These are phyloP conservation scores for Pulicaria dysenterica DNA, from an alignment of 129 eudicot species.

Conservation along the genomic window DNA sequence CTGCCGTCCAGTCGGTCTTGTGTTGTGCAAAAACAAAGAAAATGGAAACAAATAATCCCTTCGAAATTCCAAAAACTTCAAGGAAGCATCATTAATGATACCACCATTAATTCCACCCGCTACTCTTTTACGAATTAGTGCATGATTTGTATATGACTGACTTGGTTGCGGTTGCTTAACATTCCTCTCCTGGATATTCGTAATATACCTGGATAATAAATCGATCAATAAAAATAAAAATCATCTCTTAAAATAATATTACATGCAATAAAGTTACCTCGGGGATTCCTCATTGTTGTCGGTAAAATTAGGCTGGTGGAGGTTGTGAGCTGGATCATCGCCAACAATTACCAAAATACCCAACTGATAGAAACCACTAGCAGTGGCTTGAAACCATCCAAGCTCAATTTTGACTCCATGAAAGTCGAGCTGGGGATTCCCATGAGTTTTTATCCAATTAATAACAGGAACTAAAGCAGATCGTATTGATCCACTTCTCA, in stretches of 20 bases:
- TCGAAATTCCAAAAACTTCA: constrained; percentile 64
- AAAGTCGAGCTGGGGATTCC: constrained; percentile 82
- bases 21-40: constrained; percentile 75
- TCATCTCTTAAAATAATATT: not conserved
- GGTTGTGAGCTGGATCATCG: constrained; percentile 48
- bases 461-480: constrained; percentile 65
- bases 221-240: constrained; percentile 9
- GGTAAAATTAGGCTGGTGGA: constrained; percentile 46
- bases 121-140: constrained; percentile 65
- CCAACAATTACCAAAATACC: constrained; percentile 76
- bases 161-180: constrained; percentile 49
- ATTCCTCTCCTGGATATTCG: constrained; percentile 37
- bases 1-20: constrained; percentile 84
- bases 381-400: constrained; percentile 91
- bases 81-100: constrained; percentile 59
- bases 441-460: constrained; percentile 75
- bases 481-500: constrained; percentile 68
- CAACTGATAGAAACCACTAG: constrained; percentile 81
- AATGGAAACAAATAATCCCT: constrained; percentile 70
- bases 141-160: constrained; percentile 50
- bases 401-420: constrained; percentile 78
- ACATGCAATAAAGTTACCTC: constrained; percentile 43
- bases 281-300: constrained; percentile 50
- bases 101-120: constrained; percentile 77
- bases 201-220: constrained; percentile 47